Percentiles rank a stretch among this genome's conserved stretches.
phyloP scores from a whole-genome alignment of 192 early-diverging fungal species.

The Podila minutissima region DNA sequence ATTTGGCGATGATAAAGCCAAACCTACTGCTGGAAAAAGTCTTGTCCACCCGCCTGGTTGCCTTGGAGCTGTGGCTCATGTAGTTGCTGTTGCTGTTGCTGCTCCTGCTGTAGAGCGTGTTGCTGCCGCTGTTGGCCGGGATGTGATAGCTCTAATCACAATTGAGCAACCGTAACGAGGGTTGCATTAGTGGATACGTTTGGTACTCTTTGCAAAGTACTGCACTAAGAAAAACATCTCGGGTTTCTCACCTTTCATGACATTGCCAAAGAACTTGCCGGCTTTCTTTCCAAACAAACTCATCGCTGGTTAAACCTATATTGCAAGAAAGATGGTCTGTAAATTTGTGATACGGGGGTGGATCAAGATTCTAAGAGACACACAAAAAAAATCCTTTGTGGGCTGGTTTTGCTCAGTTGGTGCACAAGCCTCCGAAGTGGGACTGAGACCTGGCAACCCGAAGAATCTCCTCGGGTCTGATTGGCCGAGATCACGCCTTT shows the following conservation, averaged over 20 bases:
- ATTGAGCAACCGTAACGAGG: background rate
- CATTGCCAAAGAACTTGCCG: conserved; percentile 1
- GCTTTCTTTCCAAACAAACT: background rate
- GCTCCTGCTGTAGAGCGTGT: background rate
- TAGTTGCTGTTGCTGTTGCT: background rate
- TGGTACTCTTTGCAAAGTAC: background rate
- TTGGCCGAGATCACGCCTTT: too few relatives aligned
- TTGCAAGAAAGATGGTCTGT: too few relatives aligned
- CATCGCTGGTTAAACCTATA: background rate
- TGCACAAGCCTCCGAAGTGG: too few relatives aligned
- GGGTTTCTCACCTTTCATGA: background rate
- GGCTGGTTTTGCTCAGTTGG: too few relatives aligned
- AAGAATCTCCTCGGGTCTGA: too few relatives aligned
- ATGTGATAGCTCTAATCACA: background rate
- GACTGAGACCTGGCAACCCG: too few relatives aligned
- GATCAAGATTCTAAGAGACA: too few relatives aligned
- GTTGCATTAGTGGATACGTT: too few relatives aligned
- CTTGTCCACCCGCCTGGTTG: background rate
- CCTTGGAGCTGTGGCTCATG: background rate
- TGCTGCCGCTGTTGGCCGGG: background rate
- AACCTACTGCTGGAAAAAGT: conserved; percentile 1
- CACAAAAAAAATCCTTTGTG: too few relatives aligned
- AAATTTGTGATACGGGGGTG: too few relatives aligned
- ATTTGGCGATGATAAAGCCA: background rate
- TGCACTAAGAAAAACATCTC: background rate